Conservation (phyloP, 495 filamentous ascomycete species). For the Glarea lozoyensis region DNA sequence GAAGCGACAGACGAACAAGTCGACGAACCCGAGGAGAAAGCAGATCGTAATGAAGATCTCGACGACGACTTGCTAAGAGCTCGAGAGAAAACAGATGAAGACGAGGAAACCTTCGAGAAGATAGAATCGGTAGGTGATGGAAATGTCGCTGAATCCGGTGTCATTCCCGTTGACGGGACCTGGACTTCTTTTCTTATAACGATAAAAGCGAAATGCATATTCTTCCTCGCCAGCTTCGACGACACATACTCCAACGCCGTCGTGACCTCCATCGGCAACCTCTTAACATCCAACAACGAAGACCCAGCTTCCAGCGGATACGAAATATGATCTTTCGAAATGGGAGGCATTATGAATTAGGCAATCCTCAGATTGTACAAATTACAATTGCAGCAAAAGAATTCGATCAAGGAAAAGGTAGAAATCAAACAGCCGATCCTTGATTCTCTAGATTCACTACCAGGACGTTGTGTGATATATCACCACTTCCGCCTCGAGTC, state of each 20-base stretch:
- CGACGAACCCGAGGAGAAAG: constrained; percentile 1
- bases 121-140: not conserved
- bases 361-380: no score
- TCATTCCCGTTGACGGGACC: constrained; percentile 23
- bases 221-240: constrained; percentile 36
- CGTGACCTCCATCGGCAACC: constrained; percentile 33
- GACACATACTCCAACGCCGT: constrained; percentile 43
- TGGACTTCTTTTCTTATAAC: constrained; percentile 41
- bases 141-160: not conserved
- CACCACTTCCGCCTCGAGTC: no score
- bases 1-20: not conserved
- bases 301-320: constrained; percentile 45
- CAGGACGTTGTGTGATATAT: no score
- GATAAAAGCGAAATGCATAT: constrained; percentile 35
- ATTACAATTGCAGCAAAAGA: no score
- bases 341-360: constrained; percentile 25
- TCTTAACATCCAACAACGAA: constrained; percentile 37
- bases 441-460: no score
- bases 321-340: constrained; percentile 40
- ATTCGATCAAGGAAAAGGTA: no score
- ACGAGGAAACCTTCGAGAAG: not conserved
- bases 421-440: no score
- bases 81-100: not conserved
- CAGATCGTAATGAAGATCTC: constrained; percentile 3
- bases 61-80: constrained; percentile 9